Percentiles rank a stretch among this genome's conserved stretches.
Conservation (phyloP, 495 filamentous ascomycete genomes). For the Hapsidospora chrysogenum region DNA sequence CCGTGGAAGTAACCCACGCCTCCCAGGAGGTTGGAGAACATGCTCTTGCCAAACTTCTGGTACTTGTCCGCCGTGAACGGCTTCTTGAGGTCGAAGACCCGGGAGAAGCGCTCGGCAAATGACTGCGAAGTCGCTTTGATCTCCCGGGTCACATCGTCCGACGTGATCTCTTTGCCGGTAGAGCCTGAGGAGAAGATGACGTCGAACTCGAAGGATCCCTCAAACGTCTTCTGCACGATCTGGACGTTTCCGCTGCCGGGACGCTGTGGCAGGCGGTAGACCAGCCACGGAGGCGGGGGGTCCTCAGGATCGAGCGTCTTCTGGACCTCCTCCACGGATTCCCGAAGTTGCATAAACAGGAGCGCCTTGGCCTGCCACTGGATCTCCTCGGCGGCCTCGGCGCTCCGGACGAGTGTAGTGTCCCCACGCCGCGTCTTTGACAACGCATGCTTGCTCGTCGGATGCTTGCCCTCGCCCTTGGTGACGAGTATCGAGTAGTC, state of each 20-base stretch:
- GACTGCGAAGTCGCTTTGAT: constrained; percentile 46
- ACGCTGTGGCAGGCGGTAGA: constrained; percentile 58
- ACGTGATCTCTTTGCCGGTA: constrained; percentile 36
- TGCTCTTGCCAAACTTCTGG: constrained; percentile 63
- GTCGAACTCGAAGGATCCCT: constrained; percentile 88
- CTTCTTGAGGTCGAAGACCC: constrained; percentile 53
- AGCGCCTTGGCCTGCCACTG: constrained; percentile 82
- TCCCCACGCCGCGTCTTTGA: constrained; percentile 47
- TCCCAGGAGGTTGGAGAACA: constrained; percentile 89
- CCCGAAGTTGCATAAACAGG: constrained; percentile 63
- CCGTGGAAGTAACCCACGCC: constrained; percentile 95
- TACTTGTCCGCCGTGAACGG: constrained; percentile 65
- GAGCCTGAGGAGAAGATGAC: constrained; percentile 78
- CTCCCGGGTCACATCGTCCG: constrained; percentile 49
- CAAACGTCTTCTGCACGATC: constrained; percentile 82
- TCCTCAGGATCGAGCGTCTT: constrained; percentile 52
- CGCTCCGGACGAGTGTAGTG: constrained; percentile 63
- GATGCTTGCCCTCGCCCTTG: constrained; percentile 43
- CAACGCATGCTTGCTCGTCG: constrained; percentile 37
- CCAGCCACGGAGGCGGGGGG: constrained; percentile 68
- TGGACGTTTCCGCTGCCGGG: constrained; percentile 69
- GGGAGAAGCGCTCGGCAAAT: constrained; percentile 59
- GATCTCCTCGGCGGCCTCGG: constrained; percentile 45
- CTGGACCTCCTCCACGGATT: constrained; percentile 49
- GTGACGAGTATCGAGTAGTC: constrained; percentile 72